These are phyloP conservation scores for Aspergillus sp. DNA, from an alignment of 2,329 filamentous ascomycete species.

Conservation along the genomic window DNA sequence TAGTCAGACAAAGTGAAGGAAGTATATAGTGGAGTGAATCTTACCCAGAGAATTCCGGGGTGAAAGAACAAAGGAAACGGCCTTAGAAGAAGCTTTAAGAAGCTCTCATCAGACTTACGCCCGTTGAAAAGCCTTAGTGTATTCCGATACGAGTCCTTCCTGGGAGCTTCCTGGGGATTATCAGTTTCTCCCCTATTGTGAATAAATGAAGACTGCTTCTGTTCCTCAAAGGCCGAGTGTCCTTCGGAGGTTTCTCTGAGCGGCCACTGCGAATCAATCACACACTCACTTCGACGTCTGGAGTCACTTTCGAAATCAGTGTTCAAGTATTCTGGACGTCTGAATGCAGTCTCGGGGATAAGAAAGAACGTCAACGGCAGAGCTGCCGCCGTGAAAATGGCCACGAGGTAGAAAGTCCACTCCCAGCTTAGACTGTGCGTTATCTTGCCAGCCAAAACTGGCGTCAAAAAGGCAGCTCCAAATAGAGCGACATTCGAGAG, in stretches of 20 bases:
- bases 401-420: slow-evolving; percentile 84
- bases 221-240: slow-evolving; percentile 5
- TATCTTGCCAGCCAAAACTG: slow-evolving; percentile 86
- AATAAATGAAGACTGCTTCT: slow-evolving; percentile 2
- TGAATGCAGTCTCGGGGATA: slow-evolving; percentile 80
- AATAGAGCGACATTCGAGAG: slow-evolving; percentile 67
- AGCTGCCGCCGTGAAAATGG: slow-evolving; percentile 71
- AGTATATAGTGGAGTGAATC: slow-evolving; percentile 31
- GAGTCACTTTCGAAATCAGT: slow-evolving; percentile 55
- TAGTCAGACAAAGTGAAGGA: slow-evolving; percentile 5
- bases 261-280: slow-evolving; percentile 7
- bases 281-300: slow-evolving; percentile 9
- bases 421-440: slow-evolving; percentile 70
- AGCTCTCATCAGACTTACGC: slow-evolving; percentile 72
- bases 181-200: background rate
- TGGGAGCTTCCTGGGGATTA: slow-evolving; percentile 20
- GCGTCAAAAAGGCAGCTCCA: slow-evolving; percentile 70
- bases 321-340: slow-evolving; percentile 62
- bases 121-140: slow-evolving; percentile 71
- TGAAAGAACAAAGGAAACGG: slow-evolving; percentile 81
- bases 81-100: slow-evolving; percentile 60
- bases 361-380: slow-evolving; percentile 71
- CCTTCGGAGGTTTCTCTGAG: slow-evolving; percentile 5
- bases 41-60: slow-evolving; percentile 74
- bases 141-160: slow-evolving; percentile 54